Base-by-base conservation (phyloP, 2,329 filamentous ascomycete genomes). In the Verruconis gallopava region DNA sequence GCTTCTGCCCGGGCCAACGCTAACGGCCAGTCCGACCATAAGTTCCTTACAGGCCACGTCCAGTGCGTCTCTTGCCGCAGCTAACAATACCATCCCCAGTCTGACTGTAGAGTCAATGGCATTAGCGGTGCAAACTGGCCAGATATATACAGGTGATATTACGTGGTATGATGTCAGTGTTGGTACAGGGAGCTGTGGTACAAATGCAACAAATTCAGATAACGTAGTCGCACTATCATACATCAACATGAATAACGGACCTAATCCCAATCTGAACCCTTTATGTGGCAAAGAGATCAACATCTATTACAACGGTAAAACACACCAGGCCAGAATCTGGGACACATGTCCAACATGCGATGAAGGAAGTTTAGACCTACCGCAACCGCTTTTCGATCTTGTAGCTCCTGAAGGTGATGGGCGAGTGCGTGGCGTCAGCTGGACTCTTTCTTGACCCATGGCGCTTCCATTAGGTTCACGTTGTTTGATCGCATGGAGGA, bases 221-320 rank as follows among this genome's bases (percentile, higher is more conserved):
- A 36, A 41, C 19, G 46, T 56, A 38, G 49, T 48, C 40, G 53
- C 53, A 15, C 39, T 54, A 30, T 46, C 50, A n/a, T 25, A 46
- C 21, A 11, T 32, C 15, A 40, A 47, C 21, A 53, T 53, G 49
- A 25, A 43, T 9, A 42, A 44, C 38, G 47, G 42, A 6, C 33
- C 40, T 12, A 54, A 56, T 37, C 49, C 53, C 4, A 56, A 56
- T 46, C 47, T 46, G 4, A 56, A 56, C 44, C 46, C 49, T 6
- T 41, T 46, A 21, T 56, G 53, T 42, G 49, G 51, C 45, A 47
- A 47, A 37, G 47, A 38, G 30, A 49, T 48, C 35, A 13, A 20
- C 13, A 33, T 25, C 20, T 35, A 18, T 9, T 33, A 46, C 28
- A 43, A 41, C 21, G 25, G 20, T 15, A 21, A 19, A 17, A 14